Evolutionary conservation across 805 yeast species (phyloP).

Genomic region (Komagataella ulmi): DNA sequence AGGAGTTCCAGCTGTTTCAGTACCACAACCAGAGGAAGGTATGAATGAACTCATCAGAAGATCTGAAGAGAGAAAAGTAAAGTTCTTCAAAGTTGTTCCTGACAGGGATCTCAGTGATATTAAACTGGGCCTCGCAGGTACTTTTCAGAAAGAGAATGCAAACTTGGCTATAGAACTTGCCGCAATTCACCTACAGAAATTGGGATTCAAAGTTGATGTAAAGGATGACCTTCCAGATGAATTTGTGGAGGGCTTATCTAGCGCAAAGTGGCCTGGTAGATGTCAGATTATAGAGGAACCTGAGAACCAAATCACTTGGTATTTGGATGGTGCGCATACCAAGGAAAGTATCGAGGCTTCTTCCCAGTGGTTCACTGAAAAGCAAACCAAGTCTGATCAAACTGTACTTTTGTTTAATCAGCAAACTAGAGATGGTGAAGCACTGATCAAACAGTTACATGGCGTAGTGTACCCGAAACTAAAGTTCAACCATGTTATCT

Average conservation of each 20-base stretch:
- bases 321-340: slow-evolving; percentile 93
- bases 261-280: slow-evolving; percentile 89
- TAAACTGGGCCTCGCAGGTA: slow-evolving; percentile 67
- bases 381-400: slow-evolving; percentile 13
- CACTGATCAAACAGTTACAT: slow-evolving; percentile 42
- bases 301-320: slow-evolving; percentile 50
- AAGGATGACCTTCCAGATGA: slow-evolving; percentile 27
- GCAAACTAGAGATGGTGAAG: slow-evolving; percentile 78
- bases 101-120: slow-evolving; percentile 25
- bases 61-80: slow-evolving; percentile 47
- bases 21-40: slow-evolving; percentile 38
- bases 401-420: slow-evolving; percentile 75
- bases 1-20: slow-evolving; percentile 54
- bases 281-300: slow-evolving; percentile 57
- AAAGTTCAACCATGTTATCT: slow-evolving; percentile 63
- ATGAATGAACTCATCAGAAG: slow-evolving; percentile 45
- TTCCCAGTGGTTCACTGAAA: slow-evolving; percentile 55
- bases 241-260: slow-evolving; percentile 45
- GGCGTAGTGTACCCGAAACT: slow-evolving; percentile 23
- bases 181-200: slow-evolving; percentile 36
- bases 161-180: slow-evolving; percentile 72
- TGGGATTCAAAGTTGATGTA: slow-evolving; percentile 19
- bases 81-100: slow-evolving; percentile 37
- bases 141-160: slow-evolving; percentile 77
- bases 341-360: slow-evolving; percentile 78